These are phyloP conservation scores for Tritrichomonas foetus DNA, from an alignment of 208 protist species.

Conservation along the genomic window DNA sequence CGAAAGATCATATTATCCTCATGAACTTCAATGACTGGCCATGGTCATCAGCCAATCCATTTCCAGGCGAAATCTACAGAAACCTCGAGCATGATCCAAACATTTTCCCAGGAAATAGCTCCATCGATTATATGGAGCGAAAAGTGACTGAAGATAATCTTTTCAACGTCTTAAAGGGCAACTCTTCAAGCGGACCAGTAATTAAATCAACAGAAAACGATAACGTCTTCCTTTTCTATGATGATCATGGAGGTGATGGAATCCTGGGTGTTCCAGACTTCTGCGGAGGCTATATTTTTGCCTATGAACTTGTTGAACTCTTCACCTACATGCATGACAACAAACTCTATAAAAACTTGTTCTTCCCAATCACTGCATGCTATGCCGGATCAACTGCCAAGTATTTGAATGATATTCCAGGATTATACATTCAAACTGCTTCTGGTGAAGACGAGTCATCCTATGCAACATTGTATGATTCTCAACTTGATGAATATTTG, in stretches of 20 bases:
- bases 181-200: neutral
- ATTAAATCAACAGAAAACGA: neutral
- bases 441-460: neutral
- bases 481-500: neutral
- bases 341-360: neutral
- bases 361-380: neutral
- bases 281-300: neutral
- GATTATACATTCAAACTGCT: neutral
- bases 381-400: neutral
- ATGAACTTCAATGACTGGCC: neutral
- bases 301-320: neutral
- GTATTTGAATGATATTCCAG: neutral
- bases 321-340: neutral
- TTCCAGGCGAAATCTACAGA: neutral
- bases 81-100: neutral
- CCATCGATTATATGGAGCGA: neutral
- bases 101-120: neutral
- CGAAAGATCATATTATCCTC: neutral
- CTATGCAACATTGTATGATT: slow-evolving; percentile 24
- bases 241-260: neutral
- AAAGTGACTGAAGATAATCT: neutral
- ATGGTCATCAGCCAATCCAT: neutral
- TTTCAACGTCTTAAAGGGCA: neutral
- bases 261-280: neutral
- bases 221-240: neutral